Evolutionary conservation across 2,329 filamentous ascomycete genomes (phyloP).

Genomic region (Cordyceps cateniannulata): DNA sequence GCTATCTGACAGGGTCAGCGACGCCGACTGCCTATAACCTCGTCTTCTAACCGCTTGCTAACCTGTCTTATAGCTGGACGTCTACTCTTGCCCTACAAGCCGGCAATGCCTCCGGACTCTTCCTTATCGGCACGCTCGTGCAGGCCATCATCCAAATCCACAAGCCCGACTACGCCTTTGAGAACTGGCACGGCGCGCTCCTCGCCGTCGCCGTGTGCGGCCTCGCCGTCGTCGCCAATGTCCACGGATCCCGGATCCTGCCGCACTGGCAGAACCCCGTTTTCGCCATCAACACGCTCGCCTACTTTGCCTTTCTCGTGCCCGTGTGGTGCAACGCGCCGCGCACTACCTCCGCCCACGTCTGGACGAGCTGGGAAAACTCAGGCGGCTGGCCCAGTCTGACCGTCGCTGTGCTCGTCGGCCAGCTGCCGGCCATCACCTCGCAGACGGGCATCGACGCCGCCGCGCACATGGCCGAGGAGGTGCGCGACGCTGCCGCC

Average conservation of each 20-base stretch:
- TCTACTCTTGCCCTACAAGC: conserved; percentile 15
- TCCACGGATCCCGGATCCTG: conserved; percentile 11
- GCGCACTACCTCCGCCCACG: conserved; percentile 6
- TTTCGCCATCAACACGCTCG: conserved; percentile 14
- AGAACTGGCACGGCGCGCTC: conserved; percentile 14
- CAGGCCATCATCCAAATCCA: conserved; percentile 14
- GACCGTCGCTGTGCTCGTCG: conserved; percentile 13
- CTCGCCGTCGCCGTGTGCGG: conserved; percentile 11
- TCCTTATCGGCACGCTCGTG: conserved; percentile 14
- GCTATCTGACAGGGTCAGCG: conserved; percentile 11
- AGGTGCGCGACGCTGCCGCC: conserved; percentile 15
- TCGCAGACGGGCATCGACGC: conserved; percentile 13
- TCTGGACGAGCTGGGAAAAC: conserved; percentile 15
- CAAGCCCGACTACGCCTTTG: conserved; percentile 5
- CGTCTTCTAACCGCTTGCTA: too few relatives aligned
- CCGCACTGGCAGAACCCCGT: conserved; percentile 15
- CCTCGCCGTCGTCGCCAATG: conserved; percentile 8
- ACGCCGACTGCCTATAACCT: not conserved
- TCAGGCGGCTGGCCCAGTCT: conserved; percentile 14
- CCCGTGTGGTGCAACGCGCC: conserved; percentile 16
- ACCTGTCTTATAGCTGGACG: conserved; percentile 12
- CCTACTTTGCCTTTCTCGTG: conserved; percentile 13
- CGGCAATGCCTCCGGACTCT: conserved; percentile 13
- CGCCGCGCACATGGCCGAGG: conserved; percentile 15
- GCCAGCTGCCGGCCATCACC: conserved; percentile 13